Base-by-base conservation (phyloP, 305 asterid species). In the Fraxinus floribunda region DNA sequence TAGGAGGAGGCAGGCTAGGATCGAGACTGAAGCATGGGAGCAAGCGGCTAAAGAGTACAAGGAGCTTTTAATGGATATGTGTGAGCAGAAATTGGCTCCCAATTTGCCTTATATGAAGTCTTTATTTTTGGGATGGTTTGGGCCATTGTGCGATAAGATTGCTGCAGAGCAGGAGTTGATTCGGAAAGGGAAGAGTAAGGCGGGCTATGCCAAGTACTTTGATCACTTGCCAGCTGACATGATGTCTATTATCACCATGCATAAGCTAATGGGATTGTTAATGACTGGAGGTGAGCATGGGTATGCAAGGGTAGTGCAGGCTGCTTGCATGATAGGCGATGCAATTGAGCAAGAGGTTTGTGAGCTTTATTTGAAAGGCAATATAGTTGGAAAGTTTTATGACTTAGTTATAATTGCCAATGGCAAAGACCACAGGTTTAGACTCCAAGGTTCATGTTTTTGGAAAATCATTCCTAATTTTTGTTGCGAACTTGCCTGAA, bases 171-270 rank as follows among this genome's bases (percentile, higher is more conserved):
- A 95, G 83, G 94, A 92, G 85, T 38, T 88, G 13, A 89, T 89
- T 84, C 89, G 88, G 91, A 75, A 52, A 29, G 97, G 97, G 82
- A 92, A 90, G 91, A 77, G 83, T 80, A 90, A 78, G 89, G 88
- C 88, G 2, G 82, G 88, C 7, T 92, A 93, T 87, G 87, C 91
- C 0, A 91, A 89, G 83, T 90, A 89, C 84, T 90, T 95, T 71
- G 87, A 88, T 85, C 93, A 77, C 41, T 86, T 95, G 88, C 97
- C 99, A 3, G 99, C 98, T 0, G 98, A 93, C 84, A 95, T 88
- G 97, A 93, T 95, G 96, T 90, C 99, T 1, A 97, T 95, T 83
- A 91, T 95, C 78, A 91, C 98, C 0, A 95, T 95, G 99, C 98
- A 95, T 87, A 95, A 93, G 89, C 87, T 95, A 76, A 88, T 88